Evolutionary conservation across 352 stramenopile genomes (phyloP), one percentile per base, ranked within the genome.

Genomic region (Thraustochytrium sp.): DNA sequence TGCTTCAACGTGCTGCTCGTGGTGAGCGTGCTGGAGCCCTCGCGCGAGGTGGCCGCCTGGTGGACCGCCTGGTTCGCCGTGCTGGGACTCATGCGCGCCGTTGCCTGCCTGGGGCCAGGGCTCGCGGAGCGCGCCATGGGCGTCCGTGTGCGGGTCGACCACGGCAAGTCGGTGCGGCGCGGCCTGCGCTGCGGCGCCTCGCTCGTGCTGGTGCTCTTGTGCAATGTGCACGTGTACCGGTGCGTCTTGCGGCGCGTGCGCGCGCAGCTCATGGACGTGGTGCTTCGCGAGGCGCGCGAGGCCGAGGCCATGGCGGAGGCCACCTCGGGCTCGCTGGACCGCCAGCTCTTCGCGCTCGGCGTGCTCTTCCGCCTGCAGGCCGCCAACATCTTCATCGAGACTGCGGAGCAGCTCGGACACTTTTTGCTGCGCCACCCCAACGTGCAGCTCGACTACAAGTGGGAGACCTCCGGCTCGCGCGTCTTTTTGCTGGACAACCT

Each of bases 351-450:
- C 9, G 26, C 36, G 26, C 29, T 72, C 26, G 40, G 59, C 40
- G 13, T 49, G 9, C 59, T 72, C 36, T 72, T 72, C 59, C 29
- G 59, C 21, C 9, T 72, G 23, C 59, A 72, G 26, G 59, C 59
- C 36, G 34, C 59, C 13, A 72, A 72, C 59, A 72, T 72, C 40
- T 72, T 72, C 36, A 49, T 72, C 36, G 59, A 72, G 9, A 72
- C 59, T 44, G 59, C 59, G 11, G 59, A 72, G 26, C 59, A 72
- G 59, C 11, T 49, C 21, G 59, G 59, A 55, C 59, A 29, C 16
- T 72, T 72, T 26, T 26, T 72, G 13, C 11, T 72, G 59, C 13
- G 46, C 16, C 59, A 72, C 40, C 59, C 59, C 13, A 72, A 26
- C 26, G 59, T 72, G 26, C 13, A 72, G 11, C 46, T 72, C 46